Conservation (phyloP, 1,284 basidiomycete genomes). For the Phaffia rhodozyma region DNA sequence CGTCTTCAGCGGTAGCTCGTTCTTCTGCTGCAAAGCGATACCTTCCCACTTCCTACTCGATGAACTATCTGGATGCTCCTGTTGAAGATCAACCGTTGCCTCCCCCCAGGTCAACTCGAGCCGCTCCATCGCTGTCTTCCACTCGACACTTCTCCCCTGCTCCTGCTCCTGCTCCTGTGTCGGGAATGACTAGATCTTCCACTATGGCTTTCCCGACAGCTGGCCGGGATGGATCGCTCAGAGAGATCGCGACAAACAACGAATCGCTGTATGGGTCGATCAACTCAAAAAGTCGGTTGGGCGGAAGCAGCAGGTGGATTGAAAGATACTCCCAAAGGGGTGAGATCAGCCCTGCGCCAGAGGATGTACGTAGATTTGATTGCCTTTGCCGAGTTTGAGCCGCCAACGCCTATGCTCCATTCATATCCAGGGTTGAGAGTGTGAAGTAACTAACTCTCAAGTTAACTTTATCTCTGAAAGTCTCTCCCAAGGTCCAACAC, state of each 20-base stretch:
- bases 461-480: neutral
- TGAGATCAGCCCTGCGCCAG: constrained; percentile 6
- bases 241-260: neutral
- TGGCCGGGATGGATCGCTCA: neutral
- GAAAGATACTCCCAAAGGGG: constrained; percentile 7
- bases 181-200: neutral
- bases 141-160: neutral
- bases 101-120: neutral
- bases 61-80: constrained; percentile 13
- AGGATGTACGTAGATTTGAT: neutral
- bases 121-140: neutral
- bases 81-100: neutral
- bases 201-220: neutral
- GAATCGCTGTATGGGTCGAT: neutral
- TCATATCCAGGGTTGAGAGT: too few relatives aligned
- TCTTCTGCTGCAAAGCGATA: constrained; percentile 5
- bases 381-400: too few relatives aligned
- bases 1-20: neutral
- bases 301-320: constrained; percentile 6
- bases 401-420: neutral
- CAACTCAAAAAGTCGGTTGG: too few relatives aligned
- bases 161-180: neutral
- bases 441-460: too few relatives aligned
- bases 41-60: constrained; percentile 4
- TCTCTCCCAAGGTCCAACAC: neutral